Evolutionary conservation across 305 asterid species (phyloP), one percentile per base, ranked within the genome.

Genomic region (Rubia peregrina): DNA sequence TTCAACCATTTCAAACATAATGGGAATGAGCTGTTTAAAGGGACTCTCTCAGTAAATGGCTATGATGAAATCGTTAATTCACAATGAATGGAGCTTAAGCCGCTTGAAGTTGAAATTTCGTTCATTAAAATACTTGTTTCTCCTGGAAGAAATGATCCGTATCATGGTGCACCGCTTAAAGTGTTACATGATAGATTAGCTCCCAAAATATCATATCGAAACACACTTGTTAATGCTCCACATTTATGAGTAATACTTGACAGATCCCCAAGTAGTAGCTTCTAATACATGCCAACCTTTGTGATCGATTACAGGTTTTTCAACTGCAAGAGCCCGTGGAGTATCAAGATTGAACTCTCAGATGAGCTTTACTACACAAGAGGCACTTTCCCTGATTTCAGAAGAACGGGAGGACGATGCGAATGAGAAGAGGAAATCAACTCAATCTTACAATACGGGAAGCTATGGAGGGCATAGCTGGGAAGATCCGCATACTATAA

Each of bases 271-370:
- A 24, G 1, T 24, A 24, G 26, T 1, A 24, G 24, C 19, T 11
- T 26, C 48, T 65, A 43, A 73, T 26, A 13, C 44, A 7, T 43
- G 46, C 9, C 40, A 60, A 60, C 38, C 65, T 19, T 60, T n/a
- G 40, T 22, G 17, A 17, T 43, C 26, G 56, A 48, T 49, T 41
- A 6, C 33, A 75, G 79, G 79, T 19, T 70, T 70, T 42, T 43
- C 71, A 12, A 42, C 42, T 14, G 77, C 55, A 60, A 67, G 81
- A 22, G 69, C 59, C 11, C 68, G 64, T 5, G 75, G 76, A 11
- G 41, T 86, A 65, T 60, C 96, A 62, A 83, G 96, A 78, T 66
- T 92, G 83, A 88, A 88, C 81, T 85, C 96, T 40, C 96, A 87
- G 81, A 86, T 82, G 19, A 92, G 91, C 74, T 88, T 88, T 81